Percentiles rank a stretch among this genome's conserved stretches.
These are phyloP conservation scores for Ailanthus altissimus DNA, from an alignment of 345 rosid species.

Conservation along the genomic window DNA sequence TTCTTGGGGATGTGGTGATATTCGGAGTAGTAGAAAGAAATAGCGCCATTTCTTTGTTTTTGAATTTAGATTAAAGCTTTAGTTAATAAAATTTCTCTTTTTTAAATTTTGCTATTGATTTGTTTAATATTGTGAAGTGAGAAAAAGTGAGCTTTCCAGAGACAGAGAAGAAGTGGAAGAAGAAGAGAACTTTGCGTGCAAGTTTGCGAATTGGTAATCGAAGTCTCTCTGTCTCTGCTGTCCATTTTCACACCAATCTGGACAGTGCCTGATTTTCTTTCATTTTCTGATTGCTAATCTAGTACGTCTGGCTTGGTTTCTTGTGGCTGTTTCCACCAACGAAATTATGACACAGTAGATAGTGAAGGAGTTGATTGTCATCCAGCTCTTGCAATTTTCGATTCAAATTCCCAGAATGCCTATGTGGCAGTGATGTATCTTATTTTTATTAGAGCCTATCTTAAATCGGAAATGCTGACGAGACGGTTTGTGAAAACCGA, in stretches of 20 bases:
- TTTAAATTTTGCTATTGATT: background rate
- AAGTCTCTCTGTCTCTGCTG: background rate
- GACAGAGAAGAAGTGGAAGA: background rate
- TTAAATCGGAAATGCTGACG: background rate
- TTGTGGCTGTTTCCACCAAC: background rate
- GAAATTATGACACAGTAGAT: background rate
- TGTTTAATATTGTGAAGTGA: background rate
- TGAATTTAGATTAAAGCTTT: background rate
- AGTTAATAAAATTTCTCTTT: background rate
- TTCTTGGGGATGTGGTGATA: constrained; percentile 23
- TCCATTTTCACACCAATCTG: background rate
- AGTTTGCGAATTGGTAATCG: constrained; percentile 10
- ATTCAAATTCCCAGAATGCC: background rate
- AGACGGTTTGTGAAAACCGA: background rate
- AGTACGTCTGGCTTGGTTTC: background rate
- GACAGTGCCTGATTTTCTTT: background rate
- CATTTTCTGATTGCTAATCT: background rate
- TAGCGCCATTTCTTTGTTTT: constrained; percentile 24
- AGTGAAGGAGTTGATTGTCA: background rate
- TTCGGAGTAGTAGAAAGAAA: constrained; percentile 22
- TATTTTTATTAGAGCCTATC: background rate
- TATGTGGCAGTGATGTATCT: background rate
- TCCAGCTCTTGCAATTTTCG: background rate
- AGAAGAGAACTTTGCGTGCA: constrained; percentile 30
- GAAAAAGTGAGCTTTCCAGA: background rate